phyloP scores from a whole-genome alignment of 257 asterid species.

The Solanum habrochaites region DNA sequence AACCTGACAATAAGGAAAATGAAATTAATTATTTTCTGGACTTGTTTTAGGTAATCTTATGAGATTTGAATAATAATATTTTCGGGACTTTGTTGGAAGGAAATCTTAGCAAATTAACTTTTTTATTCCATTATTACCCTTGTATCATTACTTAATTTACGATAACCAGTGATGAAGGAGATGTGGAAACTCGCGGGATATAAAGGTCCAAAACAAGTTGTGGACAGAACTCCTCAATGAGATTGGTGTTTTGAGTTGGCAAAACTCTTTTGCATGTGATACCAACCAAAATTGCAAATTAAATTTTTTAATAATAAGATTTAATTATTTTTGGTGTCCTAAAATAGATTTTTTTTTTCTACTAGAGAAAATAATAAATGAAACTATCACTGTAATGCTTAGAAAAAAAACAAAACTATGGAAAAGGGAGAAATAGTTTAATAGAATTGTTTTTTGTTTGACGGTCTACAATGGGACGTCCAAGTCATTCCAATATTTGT shows the following conservation, averaged over 20 bases:
- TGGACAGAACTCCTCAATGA: neutral
- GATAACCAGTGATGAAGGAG: neutral
- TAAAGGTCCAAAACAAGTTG: neutral
- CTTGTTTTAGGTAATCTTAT: neutral
- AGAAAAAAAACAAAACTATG: too few species aligned
- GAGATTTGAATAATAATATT: neutral
- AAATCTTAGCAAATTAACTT: neutral
- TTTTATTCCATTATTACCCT: neutral
- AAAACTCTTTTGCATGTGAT: neutral
- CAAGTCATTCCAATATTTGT: too few species aligned
- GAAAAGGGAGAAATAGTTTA: too few species aligned
- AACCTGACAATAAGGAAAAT: neutral
- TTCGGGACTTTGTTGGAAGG: neutral
- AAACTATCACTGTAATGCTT: too few species aligned
- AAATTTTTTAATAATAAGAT: too few species aligned
- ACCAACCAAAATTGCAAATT: neutral
- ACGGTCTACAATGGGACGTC: too few species aligned
- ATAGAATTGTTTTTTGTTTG: too few species aligned
- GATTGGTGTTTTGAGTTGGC: neutral
- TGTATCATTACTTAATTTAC: neutral
- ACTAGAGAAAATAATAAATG: too few species aligned
- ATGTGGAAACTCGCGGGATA: neutral
- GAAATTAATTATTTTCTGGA: neutral
- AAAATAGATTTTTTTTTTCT: too few species aligned
- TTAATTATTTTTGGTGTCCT: too few species aligned